A percentile compares a stretch with the other conserved stretches of the same genome.
phyloP scores from a whole-genome alignment of 2,329 filamentous ascomycete species.

The Aspergillus phoenicis region DNA sequence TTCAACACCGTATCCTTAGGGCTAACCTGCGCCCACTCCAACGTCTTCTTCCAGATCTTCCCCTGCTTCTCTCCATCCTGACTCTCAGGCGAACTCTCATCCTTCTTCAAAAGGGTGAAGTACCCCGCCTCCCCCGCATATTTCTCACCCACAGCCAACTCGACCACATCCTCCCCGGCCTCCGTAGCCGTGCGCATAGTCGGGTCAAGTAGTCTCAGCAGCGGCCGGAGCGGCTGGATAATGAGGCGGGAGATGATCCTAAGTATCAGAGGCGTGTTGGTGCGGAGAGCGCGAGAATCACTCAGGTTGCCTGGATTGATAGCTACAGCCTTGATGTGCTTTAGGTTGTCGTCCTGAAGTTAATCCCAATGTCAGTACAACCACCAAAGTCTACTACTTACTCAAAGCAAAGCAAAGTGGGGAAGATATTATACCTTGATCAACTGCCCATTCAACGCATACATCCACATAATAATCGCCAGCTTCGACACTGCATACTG shows the following conservation, averaged over 20 bases:
- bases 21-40: slow-evolving; percentile 12
- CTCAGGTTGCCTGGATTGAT: slow-evolving; percentile 10
- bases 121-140: not conserved
- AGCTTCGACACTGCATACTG: slow-evolving; percentile 12
- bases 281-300: slow-evolving; percentile 1
- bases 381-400: no score
- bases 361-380: no score
- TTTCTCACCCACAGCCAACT: not conserved
- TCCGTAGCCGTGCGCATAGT: slow-evolving; percentile 4
- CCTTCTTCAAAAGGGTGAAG: not conserved
- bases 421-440: not conserved
- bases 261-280: slow-evolving; percentile 1
- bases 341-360: not conserved
- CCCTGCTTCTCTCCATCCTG: slow-evolving; percentile 7
- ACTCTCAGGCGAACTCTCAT: slow-evolving; percentile 2
- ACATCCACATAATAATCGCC: slow-evolving; percentile 16
- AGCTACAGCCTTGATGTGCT: slow-evolving; percentile 4
- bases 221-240: not conserved
- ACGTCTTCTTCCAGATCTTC: slow-evolving; percentile 14
- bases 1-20: not conserved
- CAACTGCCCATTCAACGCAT: slow-evolving; percentile 11
- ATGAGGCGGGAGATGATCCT: not conserved
- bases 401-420: not conserved
- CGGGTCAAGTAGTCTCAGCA: not conserved
- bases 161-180: not conserved